Base-by-base conservation (phyloP, 179 eudicot species). In the Beta lomatogona region DNA sequence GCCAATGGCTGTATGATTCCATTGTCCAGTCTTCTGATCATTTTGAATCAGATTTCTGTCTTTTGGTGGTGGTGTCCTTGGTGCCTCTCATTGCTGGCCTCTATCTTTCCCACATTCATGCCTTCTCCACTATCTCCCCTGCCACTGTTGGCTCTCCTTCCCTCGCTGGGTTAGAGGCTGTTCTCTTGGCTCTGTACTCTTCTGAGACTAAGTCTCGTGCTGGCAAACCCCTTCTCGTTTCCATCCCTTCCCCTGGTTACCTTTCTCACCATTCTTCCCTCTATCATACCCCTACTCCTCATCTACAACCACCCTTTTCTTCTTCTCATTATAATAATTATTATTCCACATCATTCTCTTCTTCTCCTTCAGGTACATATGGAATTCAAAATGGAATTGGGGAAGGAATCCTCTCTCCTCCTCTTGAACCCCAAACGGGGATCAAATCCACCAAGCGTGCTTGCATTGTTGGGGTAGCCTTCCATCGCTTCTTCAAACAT, bases 141-240 rank as follows among this genome's bases (percentile, higher is more conserved):
- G 0, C 76, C 21, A 6, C 64, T 22, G 73, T 77, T 0, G 79
- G 86, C 2, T 53, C 83, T 5, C 90, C 88, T 28, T 85, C 90
- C 1, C 88, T 95, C 2, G 86, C 98, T 58, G 97, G 98, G 0
- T 93, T 95, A 76, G 97, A 95, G 82, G 97, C 97, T n/a, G 97
- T 95, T 6, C 82, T 94, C 0, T 88, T 94, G 9, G 89, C 93
- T 1, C 78, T 93, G 46, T 93, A 93, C 80, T 80, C 93, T 12
- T 75, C 92, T 15, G 93, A 93, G 77, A 85, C 92, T 52, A 95
- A 93, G 73, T 73, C 92, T 0, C 90, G 97, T 3, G 83, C 81
- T n/a, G 98, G 97, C 0, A 93, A 93, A 57, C 89, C 97, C 3
- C 69, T 95, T 0, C 73, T 85, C 10, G 81, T 95, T 48, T 76